phyloP scores from a whole-genome alignment of 2,329 filamentous ascomycete species.

The Apiospora hydei region DNA sequence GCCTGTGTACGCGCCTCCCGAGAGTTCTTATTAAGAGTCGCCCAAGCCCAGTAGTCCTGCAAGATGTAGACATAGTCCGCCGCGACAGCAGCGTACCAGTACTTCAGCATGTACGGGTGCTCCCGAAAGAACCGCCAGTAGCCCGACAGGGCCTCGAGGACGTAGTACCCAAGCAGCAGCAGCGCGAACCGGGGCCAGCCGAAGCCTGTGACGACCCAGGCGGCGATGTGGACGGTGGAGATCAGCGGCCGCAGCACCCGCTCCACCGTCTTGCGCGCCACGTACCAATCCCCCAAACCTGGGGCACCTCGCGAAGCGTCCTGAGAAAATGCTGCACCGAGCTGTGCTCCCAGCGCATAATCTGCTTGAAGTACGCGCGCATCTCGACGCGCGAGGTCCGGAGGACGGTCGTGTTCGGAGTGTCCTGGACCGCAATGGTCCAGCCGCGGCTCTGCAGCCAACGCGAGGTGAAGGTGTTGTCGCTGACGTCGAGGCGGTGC shows the following conservation, averaged over 20 bases:
- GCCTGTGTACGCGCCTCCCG: background rate
- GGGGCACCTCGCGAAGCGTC: constrained; percentile 22
- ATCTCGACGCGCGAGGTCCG: constrained; percentile 23
- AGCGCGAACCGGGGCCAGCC: constrained; percentile 37
- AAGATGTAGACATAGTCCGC: constrained; percentile 28
- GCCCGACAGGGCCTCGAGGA: constrained; percentile 47
- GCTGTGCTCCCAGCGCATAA: constrained; percentile 28
- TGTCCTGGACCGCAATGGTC: constrained; percentile 25
- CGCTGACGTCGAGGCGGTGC: constrained; percentile 25
- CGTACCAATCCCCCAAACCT: constrained; percentile 23
- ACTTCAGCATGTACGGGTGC: constrained; percentile 37
- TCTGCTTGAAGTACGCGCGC: constrained; percentile 24
- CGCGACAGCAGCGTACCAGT: constrained; percentile 24
- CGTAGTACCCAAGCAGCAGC: constrained; percentile 55
- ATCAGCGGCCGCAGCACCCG: constrained; percentile 20
- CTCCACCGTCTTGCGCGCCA: constrained; percentile 26
- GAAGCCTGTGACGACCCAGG: constrained; percentile 7
- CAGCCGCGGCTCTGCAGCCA: constrained; percentile 26
- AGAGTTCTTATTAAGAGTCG: background rate
- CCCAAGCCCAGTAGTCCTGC: constrained; percentile 24
- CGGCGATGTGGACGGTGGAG: constrained; percentile 23
- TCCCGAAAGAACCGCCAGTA: constrained; percentile 53
- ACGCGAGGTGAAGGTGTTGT: constrained; percentile 29
- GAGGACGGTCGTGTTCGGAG: constrained; percentile 20
- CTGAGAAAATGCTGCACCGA: constrained; percentile 20